Conservation (phyloP, 2,329 filamentous ascomycete species). For the Hymenoscyphus infarciens region DNA sequence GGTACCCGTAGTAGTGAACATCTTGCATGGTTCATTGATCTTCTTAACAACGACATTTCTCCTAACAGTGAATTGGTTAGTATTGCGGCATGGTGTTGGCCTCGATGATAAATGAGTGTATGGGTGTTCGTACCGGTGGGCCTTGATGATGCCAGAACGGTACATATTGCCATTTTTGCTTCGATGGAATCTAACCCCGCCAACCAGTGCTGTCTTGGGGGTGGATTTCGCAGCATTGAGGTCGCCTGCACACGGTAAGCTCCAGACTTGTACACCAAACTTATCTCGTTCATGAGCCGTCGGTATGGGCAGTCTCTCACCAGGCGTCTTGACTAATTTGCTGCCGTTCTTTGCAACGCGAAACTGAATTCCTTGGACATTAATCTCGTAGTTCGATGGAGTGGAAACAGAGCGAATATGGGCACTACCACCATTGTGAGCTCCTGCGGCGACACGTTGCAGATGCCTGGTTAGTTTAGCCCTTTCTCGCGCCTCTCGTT, state of each 20-base stretch:
- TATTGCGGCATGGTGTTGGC: constrained; percentile 30
- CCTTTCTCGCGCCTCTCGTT: constrained; percentile 56
- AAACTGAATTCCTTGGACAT: constrained; percentile 70
- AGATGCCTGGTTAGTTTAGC: constrained; percentile 50
- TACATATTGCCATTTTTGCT: constrained; percentile 88
- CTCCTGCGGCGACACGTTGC: constrained; percentile 34
- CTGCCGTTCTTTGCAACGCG: constrained; percentile 72
- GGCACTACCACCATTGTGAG: constrained; percentile 17
- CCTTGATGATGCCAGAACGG: constrained; percentile 69
- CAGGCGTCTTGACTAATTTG: constrained; percentile 71
- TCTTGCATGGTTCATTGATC: constrained; percentile 69
- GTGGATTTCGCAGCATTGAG: constrained; percentile 61
- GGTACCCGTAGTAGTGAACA: constrained; percentile 67
- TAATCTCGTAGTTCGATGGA: constrained; percentile 55
- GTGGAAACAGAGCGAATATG: constrained; percentile 31
- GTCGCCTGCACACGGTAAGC: constrained; percentile 48
- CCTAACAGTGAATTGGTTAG: constrained; percentile 27
- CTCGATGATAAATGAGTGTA: constrained; percentile 2
- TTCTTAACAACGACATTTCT: constrained; percentile 56
- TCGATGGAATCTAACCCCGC: constrained; percentile 76
- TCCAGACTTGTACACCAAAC: constrained; percentile 14
- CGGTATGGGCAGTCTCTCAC: constrained; percentile 45
- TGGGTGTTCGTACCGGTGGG: constrained; percentile 62
- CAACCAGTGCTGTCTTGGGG: constrained; percentile 69
- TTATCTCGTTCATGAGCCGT: constrained; percentile 13